Base-by-base conservation (phyloP, 257 asterid species). In the Nicotiana otophora region DNA sequence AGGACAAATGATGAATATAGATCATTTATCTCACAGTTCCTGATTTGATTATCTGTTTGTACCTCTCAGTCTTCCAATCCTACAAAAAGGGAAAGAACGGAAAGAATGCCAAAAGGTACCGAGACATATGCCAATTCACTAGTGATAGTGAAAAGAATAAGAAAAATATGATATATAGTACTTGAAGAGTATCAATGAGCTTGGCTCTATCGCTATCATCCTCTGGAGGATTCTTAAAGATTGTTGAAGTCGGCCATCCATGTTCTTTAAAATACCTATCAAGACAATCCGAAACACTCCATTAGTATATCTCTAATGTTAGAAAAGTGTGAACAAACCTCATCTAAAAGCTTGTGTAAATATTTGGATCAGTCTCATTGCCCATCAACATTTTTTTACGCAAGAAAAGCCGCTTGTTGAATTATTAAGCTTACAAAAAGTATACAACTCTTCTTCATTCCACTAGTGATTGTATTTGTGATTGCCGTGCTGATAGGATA, bases 11-110 rank as follows among this genome's bases (percentile, higher is more conserved):
- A 12, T 46, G 72, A 60, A 3, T 3, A 79, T 39, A 19, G n/a
- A 42, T 33, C 10, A 54, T 30, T 2, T 81, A 30, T 81, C 99
- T 91, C 89, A 96, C 98, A 8, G 92, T 89, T 90, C 98, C 99
- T 23, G 99, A 96, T 89, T 87, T 93, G 86, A 96, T 90, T 60
- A 96, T 96, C 17, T 93, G 97, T 87, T 96, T 93, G 92, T 96
- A 96, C 86, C 99, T 92, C 89, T 94, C 97, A 20, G 99, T 94
- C 90, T 96, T 96, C 99, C 99, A 96, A 79, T 94, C 99, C 98
- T 95, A 92, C 84, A 83, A 34, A 83, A 85, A 51, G 80, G 14
- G 30, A 53, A 42, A 78, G 12, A 61, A 14, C 4, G 30, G 55
- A 5, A 64, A 42, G 5, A n/a, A 51, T 48, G 57, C 31, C 51